Base-by-base conservation (phyloP, 2,329 filamentous ascomycete species). In the Eurotiales sp. region DNA sequence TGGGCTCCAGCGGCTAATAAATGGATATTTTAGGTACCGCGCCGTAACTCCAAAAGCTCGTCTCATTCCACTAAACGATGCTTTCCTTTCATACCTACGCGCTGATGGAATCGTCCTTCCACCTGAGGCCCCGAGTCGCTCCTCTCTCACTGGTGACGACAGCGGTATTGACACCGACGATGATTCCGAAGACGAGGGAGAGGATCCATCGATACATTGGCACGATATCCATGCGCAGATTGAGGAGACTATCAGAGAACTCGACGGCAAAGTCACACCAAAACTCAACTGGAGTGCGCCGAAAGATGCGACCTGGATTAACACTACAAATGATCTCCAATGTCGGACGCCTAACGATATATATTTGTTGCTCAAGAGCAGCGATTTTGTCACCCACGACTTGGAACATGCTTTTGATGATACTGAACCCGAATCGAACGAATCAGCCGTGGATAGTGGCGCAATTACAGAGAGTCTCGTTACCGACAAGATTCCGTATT, bases 201-300 rank as follows among this genome's bases (percentile, higher is more conserved):
- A 75, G 12, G 83, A 77, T 50, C 71, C 74, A 70, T 82, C 80
- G 1, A 64, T 65, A 25, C 68, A 74, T 43, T 85, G 82, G 82
- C 68, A 84, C 8, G 86, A 88, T 30, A 80, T 91, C 2, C 93
- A 99, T 69, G 76, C 83, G 40, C 72, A 80, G 51, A 90, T 99
- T 67, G 86, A 85, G 66, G 76, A 82, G 21, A 87, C 82, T 37
- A 96, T 99, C 56, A 71, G 77, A 11, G 87, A 91, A 60, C 80
- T 97, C 1, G 91, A 89, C 14, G 92, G 92, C 53, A 83, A 85
- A 54, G 91, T 96, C 8, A 85, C 87, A 1, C 93, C 93, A 0
- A 99, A 99, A 71, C 76, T 99, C 42, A 97, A 97, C 74, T 99
- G 93, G 93, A 96, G 91, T 5, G 86, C 90, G 3, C 93, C 93